Base-by-base conservation (phyloP, 768 basidiomycete species). In the Mycena galericulata region DNA sequence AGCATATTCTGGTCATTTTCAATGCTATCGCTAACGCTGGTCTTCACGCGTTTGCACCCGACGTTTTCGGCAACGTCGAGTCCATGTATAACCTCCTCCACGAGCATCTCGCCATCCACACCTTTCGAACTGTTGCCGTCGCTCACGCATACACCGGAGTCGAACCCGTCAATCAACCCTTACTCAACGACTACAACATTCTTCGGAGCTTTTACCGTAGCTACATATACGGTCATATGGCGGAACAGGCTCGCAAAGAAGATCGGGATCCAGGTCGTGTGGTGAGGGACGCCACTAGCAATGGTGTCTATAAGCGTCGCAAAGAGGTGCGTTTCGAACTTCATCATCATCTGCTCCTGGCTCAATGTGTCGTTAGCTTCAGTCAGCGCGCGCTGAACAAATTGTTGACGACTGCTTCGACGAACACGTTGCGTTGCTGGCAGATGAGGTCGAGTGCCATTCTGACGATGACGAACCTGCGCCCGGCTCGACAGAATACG, bases 381-480 rank as follows among this genome's bases (percentile, higher is more conserved):
- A n/a, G 22, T 12, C 2, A 15, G 15, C 1, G 46, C 45, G 45
- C 59, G n/a, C 20, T 49, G 15, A 8, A 22, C 38, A 63, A 51
- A 17, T 63, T 10, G n/a, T 11, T 4, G 40, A 20, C 47, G 62
- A 53, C 26, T 30, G 50, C 62, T 63, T 63, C 34, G 12, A 20
- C 24, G 6, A 29, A 18, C 4, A 24, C 14, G 62, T 54, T 36
- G 22, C 15, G 29, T 9, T 0, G 11, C 30, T 63, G 40, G 62
- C 62, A 24, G 50, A 38, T 22, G 62, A 63, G 41, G 50, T 14
- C 18, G 50, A 54, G 1, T 41, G 62, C 26, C 62, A 63, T 45
- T 63, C 62, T 24, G 62, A 63, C 41, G 62, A 63, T 29, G 62
- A 61, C 8, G 32, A 41, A 27, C 24, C 17, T 63, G 34, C 34